These are phyloP conservation scores for Raddia guianensis DNA, from an alignment of 176 grass and related monocot genomes.

Conservation along the genomic window DNA sequence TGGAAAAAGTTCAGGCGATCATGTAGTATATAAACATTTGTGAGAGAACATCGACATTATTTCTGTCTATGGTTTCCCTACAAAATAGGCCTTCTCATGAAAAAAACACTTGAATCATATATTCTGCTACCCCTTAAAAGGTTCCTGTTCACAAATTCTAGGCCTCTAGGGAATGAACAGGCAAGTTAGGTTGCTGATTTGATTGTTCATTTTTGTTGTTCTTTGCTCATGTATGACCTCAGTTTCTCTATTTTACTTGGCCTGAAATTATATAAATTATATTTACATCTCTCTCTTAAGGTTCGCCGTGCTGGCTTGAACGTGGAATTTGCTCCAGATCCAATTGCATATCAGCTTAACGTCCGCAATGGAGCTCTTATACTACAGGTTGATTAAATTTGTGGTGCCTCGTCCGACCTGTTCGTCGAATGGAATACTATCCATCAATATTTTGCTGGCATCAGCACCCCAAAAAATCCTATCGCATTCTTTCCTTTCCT, in stretches of 20 bases:
- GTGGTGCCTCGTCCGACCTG: not conserved
- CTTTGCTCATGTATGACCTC: not conserved
- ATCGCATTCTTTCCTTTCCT: not conserved
- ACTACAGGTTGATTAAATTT: conserved; percentile 54
- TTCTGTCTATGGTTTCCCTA: not conserved
- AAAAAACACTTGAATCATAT: not conserved
- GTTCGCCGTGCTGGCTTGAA: conserved; percentile 75
- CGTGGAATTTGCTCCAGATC: conserved; percentile 87
- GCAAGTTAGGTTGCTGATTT: not conserved
- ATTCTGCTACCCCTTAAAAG: not conserved
- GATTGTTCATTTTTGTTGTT: not conserved
- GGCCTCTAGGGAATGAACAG: not conserved
- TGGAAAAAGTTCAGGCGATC: not conserved
- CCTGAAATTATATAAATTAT: conserved; percentile 23
- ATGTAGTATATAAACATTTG: not conserved
- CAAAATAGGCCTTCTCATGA: not conserved
- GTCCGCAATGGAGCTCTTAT: conserved; percentile 86
- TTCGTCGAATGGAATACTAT: not conserved
- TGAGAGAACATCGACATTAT: not conserved
- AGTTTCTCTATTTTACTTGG: conserved; percentile 20
- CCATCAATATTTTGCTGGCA: not conserved
- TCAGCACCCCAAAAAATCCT: too few species aligned
- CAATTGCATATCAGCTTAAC: conserved; percentile 88
- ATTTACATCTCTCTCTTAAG: conserved; percentile 50
- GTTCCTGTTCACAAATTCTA: not conserved